These are phyloP conservation scores for Colletotrichum lentis DNA, from an alignment of 2,329 filamentous ascomycete genomes.

Conservation along the genomic window DNA sequence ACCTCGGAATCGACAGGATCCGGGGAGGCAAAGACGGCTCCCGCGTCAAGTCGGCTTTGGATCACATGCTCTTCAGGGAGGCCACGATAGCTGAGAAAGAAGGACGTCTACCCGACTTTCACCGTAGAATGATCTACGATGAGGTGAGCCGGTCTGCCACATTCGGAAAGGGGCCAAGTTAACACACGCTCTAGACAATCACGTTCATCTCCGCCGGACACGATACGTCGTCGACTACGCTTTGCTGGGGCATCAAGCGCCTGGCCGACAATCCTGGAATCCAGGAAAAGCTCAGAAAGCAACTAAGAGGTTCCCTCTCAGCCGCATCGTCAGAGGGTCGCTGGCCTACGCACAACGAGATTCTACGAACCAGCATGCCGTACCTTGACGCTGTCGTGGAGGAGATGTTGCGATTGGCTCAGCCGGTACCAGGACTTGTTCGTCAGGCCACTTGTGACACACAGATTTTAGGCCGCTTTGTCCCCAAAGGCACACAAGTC, in stretches of 20 bases:
- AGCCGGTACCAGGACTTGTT: slow-evolving; percentile 37
- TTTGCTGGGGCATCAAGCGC: slow-evolving; percentile 41
- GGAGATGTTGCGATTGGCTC: slow-evolving; percentile 44
- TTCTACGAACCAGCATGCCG: slow-evolving; percentile 40
- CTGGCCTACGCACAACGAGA: slow-evolving; percentile 41
- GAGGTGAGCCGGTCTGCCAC: background rate
- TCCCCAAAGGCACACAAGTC: slow-evolving; percentile 49
- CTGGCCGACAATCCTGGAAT: slow-evolving; percentile 30
- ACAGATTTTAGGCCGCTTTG: slow-evolving; percentile 44
- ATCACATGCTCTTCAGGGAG: slow-evolving; percentile 18
- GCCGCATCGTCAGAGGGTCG: slow-evolving; percentile 39
- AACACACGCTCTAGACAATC: background rate
- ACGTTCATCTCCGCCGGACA: slow-evolving; percentile 25
- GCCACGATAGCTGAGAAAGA: slow-evolving; percentile 15
- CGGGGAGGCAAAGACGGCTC: background rate
- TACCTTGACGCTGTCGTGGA: slow-evolving; percentile 47
- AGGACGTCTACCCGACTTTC: background rate
- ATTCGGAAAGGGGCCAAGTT: too few relatives aligned
- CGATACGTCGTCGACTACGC: slow-evolving; percentile 15
- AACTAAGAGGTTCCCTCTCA: slow-evolving; percentile 36
- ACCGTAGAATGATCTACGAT: background rate
- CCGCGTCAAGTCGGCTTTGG: slow-evolving; percentile 9
- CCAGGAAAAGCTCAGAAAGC: slow-evolving; percentile 41
- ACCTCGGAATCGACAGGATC: background rate
- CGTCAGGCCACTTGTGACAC: slow-evolving; percentile 45